Conservation (phyloP, 1,284 basidiomycete genomes). For the Rhizopogon parksii region DNA sequence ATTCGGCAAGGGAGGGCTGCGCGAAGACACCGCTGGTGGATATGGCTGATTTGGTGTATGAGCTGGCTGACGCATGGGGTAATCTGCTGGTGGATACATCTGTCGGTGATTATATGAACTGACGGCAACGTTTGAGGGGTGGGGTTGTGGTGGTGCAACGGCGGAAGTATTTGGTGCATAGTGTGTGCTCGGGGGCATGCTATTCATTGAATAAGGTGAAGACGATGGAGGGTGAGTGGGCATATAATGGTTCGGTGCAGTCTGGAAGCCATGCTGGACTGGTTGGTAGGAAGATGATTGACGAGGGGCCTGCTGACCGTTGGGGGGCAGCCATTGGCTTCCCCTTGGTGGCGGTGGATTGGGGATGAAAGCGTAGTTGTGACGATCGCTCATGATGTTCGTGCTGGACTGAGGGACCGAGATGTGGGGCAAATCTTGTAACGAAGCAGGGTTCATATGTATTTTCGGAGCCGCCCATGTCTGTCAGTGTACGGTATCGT, state of each 20-base stretch:
- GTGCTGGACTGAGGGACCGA: not conserved
- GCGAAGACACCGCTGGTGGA: not conserved
- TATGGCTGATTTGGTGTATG: slow-evolving; percentile 9
- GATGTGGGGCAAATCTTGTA: slow-evolving; percentile 2
- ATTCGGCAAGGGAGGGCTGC: not conserved
- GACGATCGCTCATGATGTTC: slow-evolving; percentile 23
- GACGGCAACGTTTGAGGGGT: slow-evolving; percentile 12
- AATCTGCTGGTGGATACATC: slow-evolving; percentile 22
- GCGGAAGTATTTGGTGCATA: slow-evolving; percentile 16
- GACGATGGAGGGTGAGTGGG: not conserved
- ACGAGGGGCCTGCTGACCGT: slow-evolving; percentile 17
- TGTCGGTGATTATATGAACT: slow-evolving; percentile 24
- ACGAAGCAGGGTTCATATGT: slow-evolving; percentile 26
- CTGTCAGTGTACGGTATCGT: slow-evolving; percentile 22
- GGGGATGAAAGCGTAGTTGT: slow-evolving; percentile 20
- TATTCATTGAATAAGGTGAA: slow-evolving; percentile 5
- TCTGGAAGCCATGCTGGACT: slow-evolving; percentile 2
- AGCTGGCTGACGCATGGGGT: slow-evolving; percentile 13
- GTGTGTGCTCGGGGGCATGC: slow-evolving; percentile 11
- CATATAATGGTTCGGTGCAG: slow-evolving; percentile 2
- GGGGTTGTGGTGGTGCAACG: slow-evolving; percentile 16
- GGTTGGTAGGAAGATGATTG: slow-evolving; percentile 20
- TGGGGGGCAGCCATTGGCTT: slow-evolving; percentile 18
- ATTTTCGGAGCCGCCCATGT: slow-evolving; percentile 26
- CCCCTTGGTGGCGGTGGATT: not conserved